Evolutionary conservation across 2,329 filamentous ascomycete genomes (phyloP), one percentile per base, ranked within the genome.

Genomic region (Orbilia quercus): DNA sequence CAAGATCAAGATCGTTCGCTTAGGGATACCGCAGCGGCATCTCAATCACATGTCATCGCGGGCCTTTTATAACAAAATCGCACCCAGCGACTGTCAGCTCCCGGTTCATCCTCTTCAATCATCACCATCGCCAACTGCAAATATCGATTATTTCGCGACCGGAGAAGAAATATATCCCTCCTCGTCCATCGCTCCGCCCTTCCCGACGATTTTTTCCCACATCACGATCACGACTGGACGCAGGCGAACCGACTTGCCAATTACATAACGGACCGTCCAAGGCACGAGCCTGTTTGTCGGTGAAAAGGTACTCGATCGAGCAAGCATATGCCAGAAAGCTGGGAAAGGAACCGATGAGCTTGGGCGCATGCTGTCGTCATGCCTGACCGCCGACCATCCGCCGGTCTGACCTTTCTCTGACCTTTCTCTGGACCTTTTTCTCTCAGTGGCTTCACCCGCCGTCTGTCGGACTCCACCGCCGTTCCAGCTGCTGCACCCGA

Each of bases 281-380:
- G 36, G 9, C 38, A 50, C 23, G 14, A 23, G 28, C 54, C 53
- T 69, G 54, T 62, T 69, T 60, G 54, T 69, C 64, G 64, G 64
- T 62, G 55, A 55, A 70, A 70, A 70, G 65, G 65, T 70, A 67
- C 38, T 18, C 16, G 18, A 50, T 62, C 40, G 20, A 60, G 28
- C 12, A n/a, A 38, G 42, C 44, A 62, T 38, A 62, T 50, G 57
- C 31, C 54, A 58, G 44, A 4, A 4, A 31, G 28, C 28, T n/a
- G n/a, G n/a, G n/a, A 31, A 9, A 60, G 44, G n/a, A 14, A 54
- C 36, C 45, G 31, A 50, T 50, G 44, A 34, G 45, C 36, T 53
- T 18, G 36, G 20, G 45, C 25, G 58, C 58, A 71, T 64, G 66
- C 34, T 71, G 66, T 58, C 58, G 66, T 71, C 58, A 71, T 71